Base-by-base conservation (phyloP, 257 asterid species). In the Jacaranda mimosifolia region DNA sequence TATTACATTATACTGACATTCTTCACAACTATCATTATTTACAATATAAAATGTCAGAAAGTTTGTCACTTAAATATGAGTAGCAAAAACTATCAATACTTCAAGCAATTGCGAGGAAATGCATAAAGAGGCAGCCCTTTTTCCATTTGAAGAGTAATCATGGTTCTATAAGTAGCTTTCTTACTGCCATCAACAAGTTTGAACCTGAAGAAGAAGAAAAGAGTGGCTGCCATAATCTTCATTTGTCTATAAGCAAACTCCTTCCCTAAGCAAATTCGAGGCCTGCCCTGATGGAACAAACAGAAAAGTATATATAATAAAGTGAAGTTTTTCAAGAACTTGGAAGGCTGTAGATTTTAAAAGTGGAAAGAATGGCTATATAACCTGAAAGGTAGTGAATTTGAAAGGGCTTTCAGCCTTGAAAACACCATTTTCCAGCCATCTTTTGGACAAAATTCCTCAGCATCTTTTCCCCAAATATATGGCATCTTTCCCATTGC, bases 401-500 rank as follows among this genome's bases (percentile, higher is more conserved):
- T 85, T 90, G 71, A 86, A 90, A 13, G 90, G 88, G 83, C 86
- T 90, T 66, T 86, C 86, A 7, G 76, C 83, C 70, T 17, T 77
- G 83, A 86, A 87, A 80, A 74, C 68, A 8, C 89, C 89, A 32
- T 85, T 77, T 15, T 79, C 69, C 19, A 90, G 89, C 96, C 96
- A 88, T 82, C 96, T 88, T 46, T 88, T n/a, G 92, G 96, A 11
- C 72, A 66, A 66, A 81, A 90, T 18, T 82, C 85, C 67, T 82
- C 85, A 36, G 90, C 92, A 56, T 90, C 87, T 9, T 88, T 89
- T 14, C 96, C 90, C 96, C 95, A 90, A 42, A 88, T 66, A 51
- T 75, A 86, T 39, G 72, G 36, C 91, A 90, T 90, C 69, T 90
- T 85, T 21, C 96, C 96, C 96, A 90, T 90, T 59, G 96, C 90